phyloP scores from a whole-genome alignment of 192 early-diverging fungal species.

The Mortierella claussenii region DNA sequence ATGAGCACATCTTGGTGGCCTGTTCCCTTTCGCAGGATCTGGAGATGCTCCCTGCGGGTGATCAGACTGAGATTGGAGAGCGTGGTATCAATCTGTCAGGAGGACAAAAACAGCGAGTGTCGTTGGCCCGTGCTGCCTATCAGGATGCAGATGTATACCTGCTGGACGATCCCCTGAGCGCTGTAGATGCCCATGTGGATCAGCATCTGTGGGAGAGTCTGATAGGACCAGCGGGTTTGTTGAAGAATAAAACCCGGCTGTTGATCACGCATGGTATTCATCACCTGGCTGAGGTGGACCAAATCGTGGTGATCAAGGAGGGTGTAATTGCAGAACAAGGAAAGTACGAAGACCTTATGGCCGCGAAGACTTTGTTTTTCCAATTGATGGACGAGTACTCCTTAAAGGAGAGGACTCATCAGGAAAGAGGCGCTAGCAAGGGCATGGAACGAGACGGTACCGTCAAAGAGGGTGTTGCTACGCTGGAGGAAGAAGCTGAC shows the following conservation, averaged over 20 bases:
- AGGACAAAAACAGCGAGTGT: constrained; percentile 86
- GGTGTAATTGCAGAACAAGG: constrained; percentile 77
- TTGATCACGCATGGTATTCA: constrained; percentile 88
- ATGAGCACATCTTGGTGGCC: constrained; percentile 75
- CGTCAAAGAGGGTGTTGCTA: constrained; percentile 24
- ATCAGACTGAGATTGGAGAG: constrained; percentile 15
- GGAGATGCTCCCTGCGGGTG: constrained; percentile 80
- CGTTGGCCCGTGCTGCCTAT: constrained; percentile 83
- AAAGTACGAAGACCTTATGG: constrained; percentile 71
- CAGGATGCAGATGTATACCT: constrained; percentile 73
- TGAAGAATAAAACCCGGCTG: constrained; percentile 82
- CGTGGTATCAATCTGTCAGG: constrained; percentile 89
- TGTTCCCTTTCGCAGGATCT: constrained; percentile 76
- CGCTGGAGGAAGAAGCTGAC: constrained; percentile 41
- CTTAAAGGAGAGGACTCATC: neutral
- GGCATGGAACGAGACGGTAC: constrained; percentile 21
- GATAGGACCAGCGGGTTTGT: constrained; percentile 83
- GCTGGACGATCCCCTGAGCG: constrained; percentile 66
- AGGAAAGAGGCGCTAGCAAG: constrained; percentile 27
- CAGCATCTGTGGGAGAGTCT: constrained; percentile 88
- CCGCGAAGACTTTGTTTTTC: constrained; percentile 63
- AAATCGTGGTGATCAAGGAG: constrained; percentile 75
- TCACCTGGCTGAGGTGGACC: constrained; percentile 72
- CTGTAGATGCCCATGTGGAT: constrained; percentile 73
- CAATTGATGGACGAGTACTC: constrained; percentile 76